Percentiles rank a stretch among this genome's conserved stretches.
These are phyloP conservation scores for Penicillium rolfsii DNA, from an alignment of 2,329 filamentous ascomycete genomes.

Conservation along the genomic window DNA sequence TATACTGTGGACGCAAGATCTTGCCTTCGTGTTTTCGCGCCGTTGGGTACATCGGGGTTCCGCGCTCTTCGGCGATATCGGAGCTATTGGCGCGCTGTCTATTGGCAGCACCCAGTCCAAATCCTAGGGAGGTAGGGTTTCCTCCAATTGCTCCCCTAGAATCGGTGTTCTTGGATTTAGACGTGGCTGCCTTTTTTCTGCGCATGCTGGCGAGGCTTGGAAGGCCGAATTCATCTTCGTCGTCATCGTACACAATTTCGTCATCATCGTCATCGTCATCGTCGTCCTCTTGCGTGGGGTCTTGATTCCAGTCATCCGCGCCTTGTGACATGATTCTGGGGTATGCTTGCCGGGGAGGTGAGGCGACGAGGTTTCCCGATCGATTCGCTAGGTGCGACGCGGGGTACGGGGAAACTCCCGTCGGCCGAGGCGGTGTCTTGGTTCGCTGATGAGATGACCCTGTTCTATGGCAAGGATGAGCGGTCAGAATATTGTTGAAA, in stretches of 20 bases:
- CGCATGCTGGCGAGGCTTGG: conserved; percentile 92
- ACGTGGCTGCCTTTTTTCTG: conserved; percentile 59
- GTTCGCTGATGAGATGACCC: conserved; percentile 57
- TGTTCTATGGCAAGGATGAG: conserved; percentile 19
- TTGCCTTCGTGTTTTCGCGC: conserved; percentile 91
- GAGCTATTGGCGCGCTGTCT: conserved; percentile 79
- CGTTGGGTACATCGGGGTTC: conserved; percentile 79
- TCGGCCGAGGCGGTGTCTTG: conserved; percentile 70
- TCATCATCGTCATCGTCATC: conserved; percentile 68
- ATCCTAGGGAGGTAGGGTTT: conserved; percentile 33
- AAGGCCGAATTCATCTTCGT: conserved; percentile 93
- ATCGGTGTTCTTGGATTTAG: conserved; percentile 49
- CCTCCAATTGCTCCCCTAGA: conserved; percentile 39
- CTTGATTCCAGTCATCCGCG: conserved; percentile 75
- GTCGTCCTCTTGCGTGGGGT: conserved; percentile 60
- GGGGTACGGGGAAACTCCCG: conserved; percentile 58
- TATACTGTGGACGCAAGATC: conserved; percentile 94
- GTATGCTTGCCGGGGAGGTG: conserved; percentile 72
- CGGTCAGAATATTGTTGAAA: conserved; percentile 20
- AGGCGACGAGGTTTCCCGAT: conserved; percentile 35
- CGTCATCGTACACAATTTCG: conserved; percentile 78
- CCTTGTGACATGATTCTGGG: conserved; percentile 79
- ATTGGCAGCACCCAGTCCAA: conserved; percentile 45
- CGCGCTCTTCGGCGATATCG: conserved; percentile 90
- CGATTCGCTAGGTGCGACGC: conserved; percentile 55